These are phyloP conservation scores for Dioscorea cayenensis DNA, from an alignment of 116 monocot genomes.

Conservation along the genomic window DNA sequence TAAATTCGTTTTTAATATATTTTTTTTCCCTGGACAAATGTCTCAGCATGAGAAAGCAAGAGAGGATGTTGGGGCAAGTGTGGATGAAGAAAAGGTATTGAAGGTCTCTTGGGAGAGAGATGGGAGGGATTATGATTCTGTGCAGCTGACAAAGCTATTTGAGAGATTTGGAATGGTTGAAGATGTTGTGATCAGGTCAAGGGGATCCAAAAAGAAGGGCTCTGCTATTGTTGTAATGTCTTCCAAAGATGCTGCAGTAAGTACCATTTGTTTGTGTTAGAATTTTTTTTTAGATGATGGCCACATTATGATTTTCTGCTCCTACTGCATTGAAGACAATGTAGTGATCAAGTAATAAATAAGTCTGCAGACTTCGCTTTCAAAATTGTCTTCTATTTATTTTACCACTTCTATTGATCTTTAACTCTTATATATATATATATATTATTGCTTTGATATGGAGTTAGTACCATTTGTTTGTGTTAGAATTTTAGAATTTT, in stretches of 20 bases:
- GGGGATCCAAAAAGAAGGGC: slow-evolving; percentile 59
- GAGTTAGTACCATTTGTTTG: slow-evolving; percentile 31
- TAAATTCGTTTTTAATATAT: neutral
- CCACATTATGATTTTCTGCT: too few species aligned
- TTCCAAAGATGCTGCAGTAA: slow-evolving; percentile 35
- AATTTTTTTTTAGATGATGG: too few species aligned
- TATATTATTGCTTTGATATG: neutral
- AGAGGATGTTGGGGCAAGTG: slow-evolving; percentile 8
- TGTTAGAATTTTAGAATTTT: neutral
- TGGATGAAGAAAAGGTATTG: slow-evolving; percentile 50
- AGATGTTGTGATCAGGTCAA: slow-evolving; percentile 69
- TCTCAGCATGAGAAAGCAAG: slow-evolving; percentile 22
- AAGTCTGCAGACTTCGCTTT: too few species aligned
- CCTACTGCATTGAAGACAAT: too few species aligned
- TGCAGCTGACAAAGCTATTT: slow-evolving; percentile 60
- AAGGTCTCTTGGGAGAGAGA: slow-evolving; percentile 78
- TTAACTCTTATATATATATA: too few species aligned
- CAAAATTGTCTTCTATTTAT: too few species aligned
- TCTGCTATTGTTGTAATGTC: too few species aligned
- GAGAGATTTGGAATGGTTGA: slow-evolving; percentile 67
- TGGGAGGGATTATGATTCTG: slow-evolving; percentile 38
- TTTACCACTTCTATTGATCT: too few species aligned
- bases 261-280: slow-evolving; percentile 5
- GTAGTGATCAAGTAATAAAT: too few species aligned
- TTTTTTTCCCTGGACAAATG: neutral